Percentiles rank a stretch among this genome's conserved stretches.
Evolutionary conservation across 345 rosid species (phyloP).

Genomic region (Barbarea vulgaris): DNA sequence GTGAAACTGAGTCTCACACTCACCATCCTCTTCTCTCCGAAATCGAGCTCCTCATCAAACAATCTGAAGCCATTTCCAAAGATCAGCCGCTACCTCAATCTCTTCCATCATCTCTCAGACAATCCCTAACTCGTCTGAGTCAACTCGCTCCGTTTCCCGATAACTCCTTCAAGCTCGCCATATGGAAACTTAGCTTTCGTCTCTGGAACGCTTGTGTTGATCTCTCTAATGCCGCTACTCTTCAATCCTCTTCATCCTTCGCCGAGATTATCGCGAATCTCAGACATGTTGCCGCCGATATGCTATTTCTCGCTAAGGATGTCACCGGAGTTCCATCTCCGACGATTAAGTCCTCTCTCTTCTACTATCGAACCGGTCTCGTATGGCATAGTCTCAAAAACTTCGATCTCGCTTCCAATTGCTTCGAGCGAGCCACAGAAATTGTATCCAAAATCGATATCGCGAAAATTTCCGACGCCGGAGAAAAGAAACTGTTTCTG

Average conservation of each 20-base stretch:
- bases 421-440: conserved; percentile 89
- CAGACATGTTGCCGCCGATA: conserved; percentile 85
- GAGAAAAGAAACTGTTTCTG: conserved; percentile 66
- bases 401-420: conserved; percentile 75
- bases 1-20: conserved; percentile 24
- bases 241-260: conserved; percentile 47
- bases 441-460: conserved; percentile 62
- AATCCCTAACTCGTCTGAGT: conserved; percentile 53
- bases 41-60: conserved; percentile 66
- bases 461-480: conserved; percentile 53
- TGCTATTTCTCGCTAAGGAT: conserved; percentile 68
- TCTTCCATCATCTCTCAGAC: conserved; percentile 58
- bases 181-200: conserved; percentile 92
- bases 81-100: conserved; percentile 43
- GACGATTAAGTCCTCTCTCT: conserved; percentile 65
- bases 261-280: conserved; percentile 50
- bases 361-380: conserved; percentile 79
- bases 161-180: conserved; percentile 64
- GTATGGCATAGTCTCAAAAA: conserved; percentile 63
- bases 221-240: conserved; percentile 61
- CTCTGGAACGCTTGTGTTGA: conserved; percentile 98
- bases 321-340: conserved; percentile 80
- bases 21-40: conserved; percentile 57
- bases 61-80: conserved; percentile 52
- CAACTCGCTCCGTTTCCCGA: conserved; percentile 61